A percentile compares a stretch with the other conserved stretches of the same genome.
Conservation (phyloP, 495 filamentous ascomycete genomes). For the Talaromyces borbonicus region DNA sequence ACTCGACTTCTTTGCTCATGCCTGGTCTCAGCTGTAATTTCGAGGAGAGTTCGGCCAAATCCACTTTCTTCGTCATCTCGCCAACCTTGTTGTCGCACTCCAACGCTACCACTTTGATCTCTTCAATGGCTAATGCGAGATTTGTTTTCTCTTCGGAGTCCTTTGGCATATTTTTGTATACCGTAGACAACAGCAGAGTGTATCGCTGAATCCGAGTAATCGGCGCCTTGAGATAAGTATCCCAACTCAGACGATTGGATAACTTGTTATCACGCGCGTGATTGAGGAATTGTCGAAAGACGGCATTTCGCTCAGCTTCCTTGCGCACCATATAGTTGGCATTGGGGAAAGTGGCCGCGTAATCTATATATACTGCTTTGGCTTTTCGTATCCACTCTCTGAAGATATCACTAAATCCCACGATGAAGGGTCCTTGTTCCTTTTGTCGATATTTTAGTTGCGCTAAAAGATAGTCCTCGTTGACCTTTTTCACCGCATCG, state of each 20-base stretch:
- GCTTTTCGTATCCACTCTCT: conserved; percentile 98
- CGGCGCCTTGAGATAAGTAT: conserved; percentile 85
- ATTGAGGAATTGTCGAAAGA: conserved; percentile 82
- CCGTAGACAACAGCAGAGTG: conserved; percentile 69
- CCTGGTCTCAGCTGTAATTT: conserved; percentile 77
- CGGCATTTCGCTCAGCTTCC: conserved; percentile 72
- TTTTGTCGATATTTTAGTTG: conserved; percentile 96
- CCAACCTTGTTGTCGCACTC: conserved; percentile 94
- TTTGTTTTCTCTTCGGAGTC: conserved; percentile 90
- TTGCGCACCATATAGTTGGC: conserved; percentile 75
- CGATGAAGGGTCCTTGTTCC: conserved; percentile 90
- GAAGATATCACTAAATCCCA: conserved; percentile 95
- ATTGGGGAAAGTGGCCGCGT: conserved; percentile 77
- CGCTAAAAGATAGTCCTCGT: conserved; percentile 87
- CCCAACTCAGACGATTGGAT: conserved; percentile 85
- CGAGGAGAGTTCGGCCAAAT: conserved; percentile 68
- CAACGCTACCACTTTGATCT: conserved; percentile 82
- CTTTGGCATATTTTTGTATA: conserved; percentile 69
- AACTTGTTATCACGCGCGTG: conserved; percentile 65
- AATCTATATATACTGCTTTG: conserved; percentile 78
- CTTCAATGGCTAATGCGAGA: conserved; percentile 78
- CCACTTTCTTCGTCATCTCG: conserved; percentile 87
- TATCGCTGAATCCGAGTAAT: conserved; percentile 92
- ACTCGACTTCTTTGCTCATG: conserved; percentile 71
- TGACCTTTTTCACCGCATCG: conserved; percentile 80